These are phyloP conservation scores for Candida sphagnicola DNA, from an alignment of 805 yeast genomes.

Conservation along the genomic window DNA sequence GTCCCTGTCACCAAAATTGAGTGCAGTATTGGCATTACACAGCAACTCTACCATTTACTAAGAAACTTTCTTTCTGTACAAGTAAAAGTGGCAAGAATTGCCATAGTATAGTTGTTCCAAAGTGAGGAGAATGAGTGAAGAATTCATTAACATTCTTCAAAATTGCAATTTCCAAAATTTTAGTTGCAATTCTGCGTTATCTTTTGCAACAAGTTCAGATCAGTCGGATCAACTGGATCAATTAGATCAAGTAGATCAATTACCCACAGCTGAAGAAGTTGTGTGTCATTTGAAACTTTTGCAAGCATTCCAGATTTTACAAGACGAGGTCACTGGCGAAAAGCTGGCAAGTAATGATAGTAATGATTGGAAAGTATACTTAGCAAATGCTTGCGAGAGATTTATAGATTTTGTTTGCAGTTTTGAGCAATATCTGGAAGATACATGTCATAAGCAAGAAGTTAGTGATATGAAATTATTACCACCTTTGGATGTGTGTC, in stretches of 20 bases:
- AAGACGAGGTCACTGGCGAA: slow-evolving; percentile 5
- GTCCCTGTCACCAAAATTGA: not conserved
- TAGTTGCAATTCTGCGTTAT: not conserved
- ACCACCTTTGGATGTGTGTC: slow-evolving; percentile 17
- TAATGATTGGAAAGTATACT: slow-evolving; percentile 13
- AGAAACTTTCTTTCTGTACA: not conserved
- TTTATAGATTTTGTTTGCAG: slow-evolving; percentile 14
- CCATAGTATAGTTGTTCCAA: too few relatives aligned
- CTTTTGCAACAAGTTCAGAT: not conserved
- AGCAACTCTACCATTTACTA: not conserved
- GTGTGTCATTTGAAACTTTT: slow-evolving; percentile 15
- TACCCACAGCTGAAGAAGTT: slow-evolving; percentile 7
- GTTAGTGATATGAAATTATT: not conserved
- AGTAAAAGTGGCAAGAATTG: too few relatives aligned
- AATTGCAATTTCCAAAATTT: not conserved
- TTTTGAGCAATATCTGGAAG: not conserved
- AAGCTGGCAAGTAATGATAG: not conserved
- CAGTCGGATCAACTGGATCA: too few relatives aligned
- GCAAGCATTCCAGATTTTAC: slow-evolving; percentile 12
- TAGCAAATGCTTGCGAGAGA: slow-evolving; percentile 14
- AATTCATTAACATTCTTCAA: not conserved
- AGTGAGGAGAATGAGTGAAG: slow-evolving; percentile 1
- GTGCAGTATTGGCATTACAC: not conserved
- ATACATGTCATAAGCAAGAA: not conserved
- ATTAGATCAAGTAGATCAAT: not conserved